Evolutionary conservation across 2,329 filamentous ascomycete genomes (phyloP).

Genomic region (Leptographium radiaticola): DNA sequence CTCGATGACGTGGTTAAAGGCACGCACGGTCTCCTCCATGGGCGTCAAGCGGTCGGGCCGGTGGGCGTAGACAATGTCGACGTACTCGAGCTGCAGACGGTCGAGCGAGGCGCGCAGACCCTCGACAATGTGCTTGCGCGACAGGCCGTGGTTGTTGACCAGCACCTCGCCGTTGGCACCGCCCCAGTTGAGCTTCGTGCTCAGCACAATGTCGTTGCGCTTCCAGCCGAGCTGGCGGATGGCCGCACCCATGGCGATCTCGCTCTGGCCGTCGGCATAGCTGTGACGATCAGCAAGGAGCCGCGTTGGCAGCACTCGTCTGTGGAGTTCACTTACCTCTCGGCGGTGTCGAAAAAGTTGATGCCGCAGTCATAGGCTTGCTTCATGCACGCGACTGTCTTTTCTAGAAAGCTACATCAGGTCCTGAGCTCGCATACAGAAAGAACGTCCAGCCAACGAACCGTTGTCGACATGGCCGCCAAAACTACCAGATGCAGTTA

Average conservation of each 20-base stretch:
- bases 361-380: constrained; percentile 47
- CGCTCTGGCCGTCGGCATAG: constrained; percentile 35
- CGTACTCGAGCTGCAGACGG: constrained; percentile 51
- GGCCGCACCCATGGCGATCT: constrained; percentile 38
- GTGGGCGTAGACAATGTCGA: constrained; percentile 51
- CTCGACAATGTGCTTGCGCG: constrained; percentile 39
- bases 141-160: constrained; percentile 36
- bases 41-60: constrained; percentile 43
- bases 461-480: constrained; percentile 19
- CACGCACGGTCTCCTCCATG: constrained; percentile 49
- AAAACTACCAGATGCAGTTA: constrained; percentile 9
- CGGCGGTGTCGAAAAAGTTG: constrained; percentile 55
- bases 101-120: constrained; percentile 42
- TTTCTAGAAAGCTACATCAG: constrained; percentile 26
- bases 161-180: constrained; percentile 43
- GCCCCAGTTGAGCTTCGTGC: constrained; percentile 54
- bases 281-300: constrained; percentile 23
- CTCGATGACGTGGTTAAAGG: constrained; percentile 36
- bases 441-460: constrained; percentile 1
- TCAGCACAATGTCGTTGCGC: constrained; percentile 39
- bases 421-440: neutral
- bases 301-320: neutral
- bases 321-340: constrained; percentile 21
- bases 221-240: constrained; percentile 40
- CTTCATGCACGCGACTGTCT: constrained; percentile 48